Evolutionary conservation across 2,329 filamentous ascomycete species (phyloP), one percentile per base, ranked within the genome.

Genomic region (Penicillium italicum): DNA sequence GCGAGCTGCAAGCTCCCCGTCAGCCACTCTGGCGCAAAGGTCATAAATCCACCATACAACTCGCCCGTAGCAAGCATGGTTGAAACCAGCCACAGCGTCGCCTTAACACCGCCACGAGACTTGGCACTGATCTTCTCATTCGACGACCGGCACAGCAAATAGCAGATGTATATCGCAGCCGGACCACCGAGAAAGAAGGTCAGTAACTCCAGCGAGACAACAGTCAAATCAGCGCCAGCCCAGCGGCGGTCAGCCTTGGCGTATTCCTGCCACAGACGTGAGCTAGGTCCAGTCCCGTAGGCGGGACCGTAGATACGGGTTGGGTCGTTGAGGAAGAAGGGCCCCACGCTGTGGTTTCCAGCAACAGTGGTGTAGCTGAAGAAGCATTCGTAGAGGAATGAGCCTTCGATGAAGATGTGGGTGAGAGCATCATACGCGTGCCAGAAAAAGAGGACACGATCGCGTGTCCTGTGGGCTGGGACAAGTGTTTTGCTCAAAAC

Each of bases 371-470:
- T 74, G 66, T 79, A 85, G 63, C 81, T 81, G 81, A 91, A 93
- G 82, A 97, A 95, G 79, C 90, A 96, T 77, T 96, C 90, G 80
- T 91, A 97, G 24, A 97, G 85, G 75, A 91, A 97, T 67, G 85
- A 88, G 51, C 91, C 92, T 77, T 97, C 93, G 71, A 97, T 88
- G 72, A 91, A 80, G 74, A 95, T 85, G 78, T 99, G 94, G 68
- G 92, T 93, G 41, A 97, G 82, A 31, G 90, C 90, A 73, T 97
- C 92, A 76, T 96, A 95, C 36, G 90, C 82, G 77, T 97, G 92
- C 93, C 93, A 97, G 76, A 95, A 83, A 81, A 96, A 96, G 62
- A 97, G 85, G 70, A 89, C 77, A 59, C 91, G 90, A 53, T 85
- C 82, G 36, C 76, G 70, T 1, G 82, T 75, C 11, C 85, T 78